Evolutionary conservation across 2,329 filamentous ascomycete genomes (phyloP), one percentile per base, ranked within the genome.

Genomic region (Colletotrichum paranaense): DNA sequence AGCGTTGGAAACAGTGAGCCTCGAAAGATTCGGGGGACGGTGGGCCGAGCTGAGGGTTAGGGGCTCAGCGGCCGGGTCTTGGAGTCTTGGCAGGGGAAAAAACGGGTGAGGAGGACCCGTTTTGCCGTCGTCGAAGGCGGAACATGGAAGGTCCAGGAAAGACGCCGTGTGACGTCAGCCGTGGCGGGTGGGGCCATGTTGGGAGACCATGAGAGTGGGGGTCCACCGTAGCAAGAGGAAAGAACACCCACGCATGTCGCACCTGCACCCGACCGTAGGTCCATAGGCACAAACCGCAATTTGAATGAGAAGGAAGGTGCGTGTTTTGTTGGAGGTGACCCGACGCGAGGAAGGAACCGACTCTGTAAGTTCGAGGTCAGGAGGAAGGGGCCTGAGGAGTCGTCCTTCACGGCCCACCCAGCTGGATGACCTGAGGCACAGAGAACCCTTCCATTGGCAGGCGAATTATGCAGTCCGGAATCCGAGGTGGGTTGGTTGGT

Each of bases 71-170:
- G 67, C 60, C 67, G 67, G 67, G 65, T 35, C 24, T 26, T 22
- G 67, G 22, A 60, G 46, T 55, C 71, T 73, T 73, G 71, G 71
- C 71, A 73, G 71, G 71, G 71, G 67, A 35, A 66, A 56, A 65
- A 58, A 73, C 55, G 67, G 70, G 60, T 6, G 22, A 66, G 32
- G 30, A 14, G 67, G 59, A 49, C 65, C 53, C 30, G 59, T 70
- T 69, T 69, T 65, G 59, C 70, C 35, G 70, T 62, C 24, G 26
- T 70, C 28, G 60, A 49, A 62, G 38, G 67, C 60, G 56, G 67
- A 62, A 70, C 46, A 49, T 57, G 60, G 55, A 46, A 66, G 60
- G 62, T 28, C 53, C 49, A 26, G 11, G 12, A 26, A 28, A 28
- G 22, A 65, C 24, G 22, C 32, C 9, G 24, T 8, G 55, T 73